A percentile compares a stretch with the other conserved stretches of the same genome.
These are phyloP conservation scores for Fusarium scirpi DNA, from an alignment of 2,329 filamentous ascomycete genomes.

Conservation along the genomic window DNA sequence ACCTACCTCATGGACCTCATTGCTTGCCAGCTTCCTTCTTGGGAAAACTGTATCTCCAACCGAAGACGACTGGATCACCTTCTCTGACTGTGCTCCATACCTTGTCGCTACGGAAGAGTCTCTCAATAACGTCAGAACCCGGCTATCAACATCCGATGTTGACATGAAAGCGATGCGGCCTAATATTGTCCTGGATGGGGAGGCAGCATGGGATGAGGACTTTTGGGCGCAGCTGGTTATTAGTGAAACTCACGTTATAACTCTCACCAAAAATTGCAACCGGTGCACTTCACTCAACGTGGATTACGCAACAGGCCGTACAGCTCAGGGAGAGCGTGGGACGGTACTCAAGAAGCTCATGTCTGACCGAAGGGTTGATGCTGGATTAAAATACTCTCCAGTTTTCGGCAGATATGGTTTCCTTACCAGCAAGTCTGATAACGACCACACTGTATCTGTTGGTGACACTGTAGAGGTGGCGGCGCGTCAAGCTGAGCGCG, in stretches of 20 bases:
- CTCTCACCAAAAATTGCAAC: conserved; percentile 76
- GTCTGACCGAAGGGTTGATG: conserved; percentile 76
- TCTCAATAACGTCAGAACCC: conserved; percentile 71
- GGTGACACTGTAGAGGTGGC: conserved; percentile 67
- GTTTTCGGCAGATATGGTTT: conserved; percentile 82
- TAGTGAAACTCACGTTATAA: conserved; percentile 54
- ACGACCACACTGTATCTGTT: conserved; percentile 40
- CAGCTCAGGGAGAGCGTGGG: conserved; percentile 67
- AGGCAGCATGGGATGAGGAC: conserved; percentile 75
- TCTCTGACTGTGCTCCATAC: conserved; percentile 81
- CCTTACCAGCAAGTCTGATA: conserved; percentile 51
- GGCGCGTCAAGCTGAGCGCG: conserved; percentile 62
- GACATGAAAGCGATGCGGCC: conserved; percentile 78
- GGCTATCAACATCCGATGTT: conserved; percentile 64
- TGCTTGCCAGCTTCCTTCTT: conserved; percentile 50
- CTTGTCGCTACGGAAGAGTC: conserved; percentile 78
- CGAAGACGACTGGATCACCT: conserved; percentile 68
- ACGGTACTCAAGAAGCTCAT: conserved; percentile 76
- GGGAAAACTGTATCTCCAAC: conserved; percentile 17
- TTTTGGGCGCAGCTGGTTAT: conserved; percentile 75
- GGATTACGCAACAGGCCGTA: conserved; percentile 74
- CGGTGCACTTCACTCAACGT: conserved; percentile 78
- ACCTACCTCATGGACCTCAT: conserved; percentile 52
- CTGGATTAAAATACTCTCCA: conserved; percentile 74
- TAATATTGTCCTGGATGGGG: conserved; percentile 76